Evolutionary conservation across 352 stramenopile species (phyloP).

Genomic region (Globisporangium megalacanthum): DNA sequence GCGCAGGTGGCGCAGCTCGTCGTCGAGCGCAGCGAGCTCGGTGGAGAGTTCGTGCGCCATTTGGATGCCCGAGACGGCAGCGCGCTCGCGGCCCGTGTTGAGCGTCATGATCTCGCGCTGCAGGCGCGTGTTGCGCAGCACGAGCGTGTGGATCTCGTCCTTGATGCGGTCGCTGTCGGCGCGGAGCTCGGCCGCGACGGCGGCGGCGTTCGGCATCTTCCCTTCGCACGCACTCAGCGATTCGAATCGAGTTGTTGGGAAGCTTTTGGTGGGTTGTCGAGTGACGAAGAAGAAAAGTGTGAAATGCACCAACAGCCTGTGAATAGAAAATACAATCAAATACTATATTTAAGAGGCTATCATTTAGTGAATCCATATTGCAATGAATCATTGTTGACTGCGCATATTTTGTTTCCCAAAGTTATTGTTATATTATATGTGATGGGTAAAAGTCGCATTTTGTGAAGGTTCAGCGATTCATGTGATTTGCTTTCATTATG

Average conservation of each 20-base stretch:
- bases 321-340: too few species aligned
- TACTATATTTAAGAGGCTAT: too few species aligned
- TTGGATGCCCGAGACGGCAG: constrained; percentile 30
- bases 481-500: too few species aligned
- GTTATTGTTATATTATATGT: too few species aligned
- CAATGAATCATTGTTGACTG: too few species aligned
- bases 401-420: too few species aligned
- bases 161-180: constrained; percentile 54
- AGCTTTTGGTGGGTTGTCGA: too few species aligned
- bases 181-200: constrained; percentile 21
- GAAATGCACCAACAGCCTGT: too few species aligned
- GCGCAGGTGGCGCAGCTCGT: constrained; percentile 31
- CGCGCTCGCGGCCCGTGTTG: constrained; percentile 38
- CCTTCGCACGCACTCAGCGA: neutral
- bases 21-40: constrained; percentile 36
- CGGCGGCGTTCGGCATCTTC: neutral
- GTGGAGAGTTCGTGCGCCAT: constrained; percentile 38
- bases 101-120: constrained; percentile 57
- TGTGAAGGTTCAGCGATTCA: too few species aligned
- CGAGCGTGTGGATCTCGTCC: constrained; percentile 52
- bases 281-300: too few species aligned
- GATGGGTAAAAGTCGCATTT: too few species aligned
- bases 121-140: constrained; percentile 55
- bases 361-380: too few species aligned
- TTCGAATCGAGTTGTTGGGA: neutral